Conservation (phyloP, 371 early-diverging fungal species). For the Rhizopus stolonifer region DNA sequence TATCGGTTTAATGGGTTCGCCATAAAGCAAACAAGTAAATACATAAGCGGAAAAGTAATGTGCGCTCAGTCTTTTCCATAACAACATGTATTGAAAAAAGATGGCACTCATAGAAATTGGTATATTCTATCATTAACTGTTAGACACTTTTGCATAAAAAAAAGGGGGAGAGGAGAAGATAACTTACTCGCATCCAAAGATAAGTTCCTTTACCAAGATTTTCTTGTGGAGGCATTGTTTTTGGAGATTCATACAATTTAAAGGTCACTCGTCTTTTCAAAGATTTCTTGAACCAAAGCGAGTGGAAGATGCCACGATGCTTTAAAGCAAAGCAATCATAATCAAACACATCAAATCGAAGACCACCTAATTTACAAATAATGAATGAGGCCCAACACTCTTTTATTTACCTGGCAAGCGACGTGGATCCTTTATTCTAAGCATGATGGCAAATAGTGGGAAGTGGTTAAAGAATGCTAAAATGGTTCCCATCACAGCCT, state of each 20-base stretch:
- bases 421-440: slow-evolving; percentile 84
- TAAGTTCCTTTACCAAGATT: slow-evolving; percentile 25
- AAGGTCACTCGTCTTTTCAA: slow-evolving; percentile 10
- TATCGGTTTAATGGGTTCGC: slow-evolving; percentile 61
- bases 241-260: slow-evolving; percentile 1
- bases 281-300: not conserved
- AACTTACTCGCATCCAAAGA: slow-evolving; percentile 37
- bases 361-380: slow-evolving; percentile 35
- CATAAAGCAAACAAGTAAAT: slow-evolving; percentile 56
- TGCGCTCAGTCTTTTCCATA: slow-evolving; percentile 61
- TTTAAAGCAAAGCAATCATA: slow-evolving; percentile 32
- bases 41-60: slow-evolving; percentile 62
- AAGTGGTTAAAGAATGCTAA: slow-evolving; percentile 92
- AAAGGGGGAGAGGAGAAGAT: no score
- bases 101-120: slow-evolving; percentile 60
- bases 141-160: no score
- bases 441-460: slow-evolving; percentile 89
- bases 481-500: slow-evolving; percentile 78
- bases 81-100: slow-evolving; percentile 60
- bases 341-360: slow-evolving; percentile 46
- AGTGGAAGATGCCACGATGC: slow-evolving; percentile 23
- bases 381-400: not conserved
- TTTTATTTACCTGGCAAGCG: slow-evolving; percentile 74
- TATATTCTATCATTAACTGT: slow-evolving; percentile 40
- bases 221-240: not conserved